Evolutionary conservation across 441 rosid genomes (phyloP), one percentile per base, ranked within the genome.

Genomic region (Eutrema salsugineum): DNA sequence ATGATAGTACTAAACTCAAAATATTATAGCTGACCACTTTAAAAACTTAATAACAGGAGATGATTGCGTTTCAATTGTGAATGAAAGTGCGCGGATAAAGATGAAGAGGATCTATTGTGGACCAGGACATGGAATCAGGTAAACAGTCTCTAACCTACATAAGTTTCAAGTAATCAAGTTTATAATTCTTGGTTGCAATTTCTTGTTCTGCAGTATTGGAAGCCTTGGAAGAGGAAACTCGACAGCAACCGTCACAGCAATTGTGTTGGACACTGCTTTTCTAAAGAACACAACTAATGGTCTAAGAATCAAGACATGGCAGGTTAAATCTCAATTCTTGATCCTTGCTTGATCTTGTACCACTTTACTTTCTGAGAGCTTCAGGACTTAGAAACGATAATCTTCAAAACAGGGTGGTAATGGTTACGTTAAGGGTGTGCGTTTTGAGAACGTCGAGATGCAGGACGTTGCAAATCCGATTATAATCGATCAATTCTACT

Each of bases 51-150:
- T 63, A 57, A 80, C 86, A 95, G 99, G 99, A 43, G 99, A 95
- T 80, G 98, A 95, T 75, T 95, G 99, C 61, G 56, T 95, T 64
- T 95, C 99, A 5, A 95, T 95, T 33, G 99, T 95, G 66, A 89
- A 74, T 69, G 96, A 82, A 27, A 88, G 98, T 77, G 74, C 98
- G 10, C 70, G 44, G 66, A 88, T 95, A 75, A 93, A 85, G 83
- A 93, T 95, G 96, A 89, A 91, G 85, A 80, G 81, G 66, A 73
- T 93, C 20, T 93, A 76, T 33, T 93, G 97, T 75, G 99, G 99
- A 70, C 98, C 99, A 24, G 98, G 99, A 44, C 99, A 95, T 77
- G 99, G 98, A 58, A 78, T 93, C 77, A 95, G 97, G 99, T 93
- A 78, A 55, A 47, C 56, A n/a, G n/a, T n/a, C n/a, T n/a, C n/a